Conservation (phyloP, 495 filamentous ascomycete species). For the Xylaria sp. region DNA sequence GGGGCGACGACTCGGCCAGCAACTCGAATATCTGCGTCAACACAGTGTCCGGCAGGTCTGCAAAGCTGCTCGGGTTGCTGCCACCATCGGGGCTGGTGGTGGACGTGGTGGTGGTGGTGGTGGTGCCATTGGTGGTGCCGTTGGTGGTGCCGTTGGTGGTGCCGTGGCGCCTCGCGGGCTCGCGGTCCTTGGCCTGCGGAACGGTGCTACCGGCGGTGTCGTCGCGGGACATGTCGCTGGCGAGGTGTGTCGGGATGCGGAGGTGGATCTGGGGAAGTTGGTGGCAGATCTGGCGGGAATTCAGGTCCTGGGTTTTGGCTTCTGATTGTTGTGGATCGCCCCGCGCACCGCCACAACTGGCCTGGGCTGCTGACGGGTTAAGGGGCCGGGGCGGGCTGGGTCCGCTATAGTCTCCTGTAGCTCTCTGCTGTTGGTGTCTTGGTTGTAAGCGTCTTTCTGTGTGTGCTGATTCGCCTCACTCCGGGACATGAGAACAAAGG, state of each 20-base stretch:
- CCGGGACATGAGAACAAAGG: not conserved
- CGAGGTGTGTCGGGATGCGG: conserved; percentile 22
- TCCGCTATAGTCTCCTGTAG: not conserved
- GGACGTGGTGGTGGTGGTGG: not conserved
- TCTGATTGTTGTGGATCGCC: conserved; percentile 28
- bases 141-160: not conserved
- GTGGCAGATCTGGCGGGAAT: conserved; percentile 25
- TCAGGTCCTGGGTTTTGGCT: conserved; percentile 19
- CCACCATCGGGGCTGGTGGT: not conserved
- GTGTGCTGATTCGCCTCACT: not conserved
- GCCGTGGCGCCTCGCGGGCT: conserved; percentile 1
- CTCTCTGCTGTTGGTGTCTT: not conserved
- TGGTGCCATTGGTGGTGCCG: not conserved
- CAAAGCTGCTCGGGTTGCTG: conserved; percentile 18
- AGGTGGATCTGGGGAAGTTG: conserved; percentile 32
- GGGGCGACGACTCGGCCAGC: conserved; percentile 27
- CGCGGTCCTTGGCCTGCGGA: conserved; percentile 16
- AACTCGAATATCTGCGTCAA: conserved; percentile 39
- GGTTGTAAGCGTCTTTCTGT: not conserved
- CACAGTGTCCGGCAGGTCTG: conserved; percentile 34
- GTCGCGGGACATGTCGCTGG: conserved; percentile 29
- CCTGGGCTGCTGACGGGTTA: conserved; percentile 15
- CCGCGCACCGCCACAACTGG: conserved; percentile 26
- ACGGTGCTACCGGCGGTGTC: conserved; percentile 16
- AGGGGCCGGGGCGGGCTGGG: not conserved